Evolutionary conservation across 2,329 filamentous ascomycete genomes (phyloP).

Genomic region (Fusarium illudens): DNA sequence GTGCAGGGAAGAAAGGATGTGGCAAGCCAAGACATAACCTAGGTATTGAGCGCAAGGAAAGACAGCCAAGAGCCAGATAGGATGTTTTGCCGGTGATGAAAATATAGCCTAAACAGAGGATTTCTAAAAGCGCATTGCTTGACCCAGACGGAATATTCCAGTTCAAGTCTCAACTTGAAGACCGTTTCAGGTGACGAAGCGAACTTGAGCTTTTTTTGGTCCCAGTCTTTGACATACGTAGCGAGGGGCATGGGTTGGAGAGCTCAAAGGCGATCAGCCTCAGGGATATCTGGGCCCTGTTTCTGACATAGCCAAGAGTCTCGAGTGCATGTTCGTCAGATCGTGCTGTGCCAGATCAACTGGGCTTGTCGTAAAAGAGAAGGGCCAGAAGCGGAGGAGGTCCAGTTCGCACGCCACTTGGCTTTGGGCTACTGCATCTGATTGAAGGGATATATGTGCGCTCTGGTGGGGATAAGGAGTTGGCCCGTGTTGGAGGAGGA

Average conservation of each 20-base stretch:
- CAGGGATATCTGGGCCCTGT: background rate
- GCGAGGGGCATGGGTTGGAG: background rate
- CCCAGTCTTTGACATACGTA: background rate
- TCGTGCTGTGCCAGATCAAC: background rate
- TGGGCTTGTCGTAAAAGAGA: background rate
- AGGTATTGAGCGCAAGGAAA: background rate
- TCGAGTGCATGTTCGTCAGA: background rate
- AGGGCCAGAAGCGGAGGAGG: background rate
- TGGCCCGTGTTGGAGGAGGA: slow-evolving; percentile 5
- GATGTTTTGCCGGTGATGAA: background rate
- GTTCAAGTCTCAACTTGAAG: background rate
- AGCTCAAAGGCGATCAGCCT: background rate
- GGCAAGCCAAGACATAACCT: background rate
- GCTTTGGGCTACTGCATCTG: slow-evolving; percentile 86
- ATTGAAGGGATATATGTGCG: slow-evolving; percentile 73
- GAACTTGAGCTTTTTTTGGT: background rate
- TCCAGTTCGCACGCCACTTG: slow-evolving; percentile 83
- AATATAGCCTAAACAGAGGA: background rate
- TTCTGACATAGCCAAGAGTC: background rate
- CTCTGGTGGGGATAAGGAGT: background rate
- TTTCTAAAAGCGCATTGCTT: background rate
- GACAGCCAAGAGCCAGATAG: background rate
- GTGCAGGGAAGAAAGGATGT: background rate
- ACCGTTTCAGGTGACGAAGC: background rate
- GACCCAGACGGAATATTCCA: background rate